Conservation (phyloP, 192 early-diverging fungal genomes). For the Coemansia sp. region DNA sequence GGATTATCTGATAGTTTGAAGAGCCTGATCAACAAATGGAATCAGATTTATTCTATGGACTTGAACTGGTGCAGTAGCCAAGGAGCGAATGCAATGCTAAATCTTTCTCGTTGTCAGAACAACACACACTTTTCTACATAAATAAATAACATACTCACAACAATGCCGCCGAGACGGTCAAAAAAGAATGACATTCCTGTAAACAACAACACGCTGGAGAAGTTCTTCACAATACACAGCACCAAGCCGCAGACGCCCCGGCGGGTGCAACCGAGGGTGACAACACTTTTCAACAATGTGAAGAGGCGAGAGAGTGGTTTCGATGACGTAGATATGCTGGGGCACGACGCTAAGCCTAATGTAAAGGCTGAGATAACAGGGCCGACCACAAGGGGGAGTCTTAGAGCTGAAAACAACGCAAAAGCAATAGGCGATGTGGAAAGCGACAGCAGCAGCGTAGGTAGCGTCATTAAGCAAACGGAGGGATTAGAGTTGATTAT, state of each 20-base stretch:
- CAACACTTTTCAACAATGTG: slow-evolving; percentile 4
- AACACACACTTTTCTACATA: background rate
- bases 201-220: slow-evolving; percentile 17
- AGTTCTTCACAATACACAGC: slow-evolving; percentile 18
- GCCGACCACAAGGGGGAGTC: background rate
- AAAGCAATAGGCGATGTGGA: background rate
- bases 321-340: background rate
- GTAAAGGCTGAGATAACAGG: slow-evolving; percentile 1
- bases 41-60: too few species aligned
- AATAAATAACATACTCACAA: background rate
- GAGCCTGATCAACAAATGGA: too few species aligned
- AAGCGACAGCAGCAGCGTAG: slow-evolving; percentile 8
- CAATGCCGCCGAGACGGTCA: slow-evolving; percentile 8
- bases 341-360: background rate
- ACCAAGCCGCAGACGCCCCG: slow-evolving; percentile 7
- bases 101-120: background rate
- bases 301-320: background rate
- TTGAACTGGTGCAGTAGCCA: too few species aligned
- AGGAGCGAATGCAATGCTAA: background rate
- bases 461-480: background rate
- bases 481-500: background rate
- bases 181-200: slow-evolving; percentile 3
- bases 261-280: slow-evolving; percentile 5
- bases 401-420: background rate
- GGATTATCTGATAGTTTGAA: too few species aligned